These are phyloP conservation scores for Schizochytrium sp. DNA, from an alignment of 108 stramenopile genomes.

Conservation along the genomic window DNA sequence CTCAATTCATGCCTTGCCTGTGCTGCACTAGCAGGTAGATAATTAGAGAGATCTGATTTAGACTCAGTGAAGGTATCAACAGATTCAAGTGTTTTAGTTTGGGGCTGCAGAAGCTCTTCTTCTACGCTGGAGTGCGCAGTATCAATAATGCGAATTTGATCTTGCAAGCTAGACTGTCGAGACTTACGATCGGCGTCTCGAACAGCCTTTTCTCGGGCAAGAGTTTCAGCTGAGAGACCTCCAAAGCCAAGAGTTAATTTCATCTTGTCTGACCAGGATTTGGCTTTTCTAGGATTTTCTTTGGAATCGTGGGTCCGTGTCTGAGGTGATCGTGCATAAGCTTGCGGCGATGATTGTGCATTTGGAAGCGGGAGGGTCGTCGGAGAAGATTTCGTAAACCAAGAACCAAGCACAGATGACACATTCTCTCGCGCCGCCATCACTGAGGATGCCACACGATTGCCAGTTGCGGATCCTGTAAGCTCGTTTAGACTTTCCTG, in stretches of 20 bases:
- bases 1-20: neutral
- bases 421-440: neutral
- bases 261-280: conserved; percentile 11
- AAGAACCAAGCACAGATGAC: neutral
- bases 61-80: neutral
- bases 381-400: neutral
- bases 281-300: neutral
- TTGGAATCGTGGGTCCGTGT: too few species aligned
- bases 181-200: neutral
- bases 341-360: too few species aligned
- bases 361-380: too few species aligned
- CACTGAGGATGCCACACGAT: too few species aligned
- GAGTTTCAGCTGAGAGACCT: neutral
- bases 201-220: neutral
- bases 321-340: too few species aligned
- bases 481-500: too few species aligned
- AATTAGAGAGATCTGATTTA: neutral
- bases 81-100: neutral
- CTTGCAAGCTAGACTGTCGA: neutral
- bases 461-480: too few species aligned
- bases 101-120: neutral
- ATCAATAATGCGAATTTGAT: neutral
- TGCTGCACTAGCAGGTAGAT: neutral
- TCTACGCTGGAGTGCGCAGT: neutral
- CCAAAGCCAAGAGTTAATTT: neutral